A percentile compares a stretch with the other conserved stretches of the same genome.
Conservation (phyloP, 73 alveolate species). For the Stentor coeruleus region DNA sequence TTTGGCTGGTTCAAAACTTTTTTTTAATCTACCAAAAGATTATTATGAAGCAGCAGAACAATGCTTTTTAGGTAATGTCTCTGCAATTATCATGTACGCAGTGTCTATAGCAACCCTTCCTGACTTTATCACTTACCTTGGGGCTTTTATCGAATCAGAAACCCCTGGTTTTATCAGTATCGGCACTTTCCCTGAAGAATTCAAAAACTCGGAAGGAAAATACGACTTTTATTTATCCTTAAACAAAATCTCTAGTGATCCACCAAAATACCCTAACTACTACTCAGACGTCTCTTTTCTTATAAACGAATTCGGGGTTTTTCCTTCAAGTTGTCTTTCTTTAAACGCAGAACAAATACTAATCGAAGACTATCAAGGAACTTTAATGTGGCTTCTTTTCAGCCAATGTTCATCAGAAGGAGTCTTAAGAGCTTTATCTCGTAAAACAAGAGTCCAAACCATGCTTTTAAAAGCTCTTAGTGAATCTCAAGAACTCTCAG, state of each 20-base stretch:
- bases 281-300: neutral
- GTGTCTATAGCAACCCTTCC: neutral
- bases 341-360: neutral
- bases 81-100: neutral
- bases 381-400: neutral
- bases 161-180: neutral
- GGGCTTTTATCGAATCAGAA: neutral
- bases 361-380: constrained; percentile 5
- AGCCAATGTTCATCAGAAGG: neutral
- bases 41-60: constrained; percentile 22
- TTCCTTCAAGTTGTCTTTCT: neutral
- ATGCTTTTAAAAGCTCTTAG: neutral
- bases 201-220: neutral
- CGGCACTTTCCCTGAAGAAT: neutral
- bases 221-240: constrained; percentile 4
- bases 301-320: neutral
- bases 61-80: neutral
- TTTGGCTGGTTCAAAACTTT: neutral
- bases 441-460: neutral
- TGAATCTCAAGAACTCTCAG: neutral
- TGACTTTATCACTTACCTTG: neutral
- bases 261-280: neutral
- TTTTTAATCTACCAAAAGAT: neutral
- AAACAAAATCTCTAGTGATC: neutral
- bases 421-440: neutral